Conservation (phyloP, 306 rosid species). For the Glycine latifolia region DNA sequence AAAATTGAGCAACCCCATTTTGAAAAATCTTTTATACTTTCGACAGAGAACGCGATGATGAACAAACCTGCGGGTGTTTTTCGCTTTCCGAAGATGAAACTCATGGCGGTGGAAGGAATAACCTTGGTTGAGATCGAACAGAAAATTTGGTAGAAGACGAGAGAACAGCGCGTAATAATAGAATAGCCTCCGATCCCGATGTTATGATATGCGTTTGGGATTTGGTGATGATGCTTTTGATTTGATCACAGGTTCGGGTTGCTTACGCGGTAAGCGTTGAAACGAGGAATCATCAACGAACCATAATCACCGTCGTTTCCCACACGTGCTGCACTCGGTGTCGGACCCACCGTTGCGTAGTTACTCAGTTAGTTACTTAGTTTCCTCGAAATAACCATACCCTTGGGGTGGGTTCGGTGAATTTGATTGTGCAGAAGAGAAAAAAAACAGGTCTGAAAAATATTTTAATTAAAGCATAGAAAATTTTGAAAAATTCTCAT, state of each 20-base stretch:
- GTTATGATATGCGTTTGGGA: slow-evolving; percentile 27
- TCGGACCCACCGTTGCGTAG: slow-evolving; percentile 9
- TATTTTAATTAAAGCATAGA: no score
- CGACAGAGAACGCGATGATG: background rate
- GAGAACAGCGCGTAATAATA: background rate
- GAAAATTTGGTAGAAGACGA: background rate
- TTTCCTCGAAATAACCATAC: background rate
- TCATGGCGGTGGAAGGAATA: slow-evolving; percentile 61
- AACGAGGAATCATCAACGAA: slow-evolving; percentile 49
- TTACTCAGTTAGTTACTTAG: background rate
- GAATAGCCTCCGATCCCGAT: slow-evolving; percentile 6
- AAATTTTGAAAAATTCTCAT: no score
- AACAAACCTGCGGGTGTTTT: slow-evolving; percentile 91
- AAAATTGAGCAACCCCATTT: slow-evolving; percentile 33
- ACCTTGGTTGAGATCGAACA: slow-evolving; percentile 9
- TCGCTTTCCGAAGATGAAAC: slow-evolving; percentile 92
- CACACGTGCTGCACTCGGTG: slow-evolving; percentile 50
- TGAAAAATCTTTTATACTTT: background rate
- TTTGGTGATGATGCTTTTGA: slow-evolving; percentile 20
- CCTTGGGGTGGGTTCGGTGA: no score
- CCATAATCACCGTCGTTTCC: background rate
- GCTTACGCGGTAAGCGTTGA: slow-evolving; percentile 60
- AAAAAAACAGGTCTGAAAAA: no score
- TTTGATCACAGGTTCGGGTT: slow-evolving; percentile 44
- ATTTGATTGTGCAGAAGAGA: no score